Conservation (phyloP, 2,329 filamentous ascomycete genomes). For the Trichophaea hybrida region DNA sequence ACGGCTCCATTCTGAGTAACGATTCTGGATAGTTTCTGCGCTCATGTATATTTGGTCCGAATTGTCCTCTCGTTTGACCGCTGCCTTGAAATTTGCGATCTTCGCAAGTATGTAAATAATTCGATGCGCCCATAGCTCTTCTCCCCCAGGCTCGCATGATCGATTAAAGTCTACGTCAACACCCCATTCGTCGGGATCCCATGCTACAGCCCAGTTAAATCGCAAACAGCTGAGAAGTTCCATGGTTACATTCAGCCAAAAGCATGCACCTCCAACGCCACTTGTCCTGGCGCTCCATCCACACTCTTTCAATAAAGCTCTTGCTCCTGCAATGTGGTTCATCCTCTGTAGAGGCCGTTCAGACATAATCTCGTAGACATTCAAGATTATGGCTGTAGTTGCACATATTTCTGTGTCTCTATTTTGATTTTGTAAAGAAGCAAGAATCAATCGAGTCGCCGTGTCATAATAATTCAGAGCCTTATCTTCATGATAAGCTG, state of each 20-base stretch:
- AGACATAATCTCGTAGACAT: slow-evolving; percentile 88
- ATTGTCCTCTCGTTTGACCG: slow-evolving; percentile 25
- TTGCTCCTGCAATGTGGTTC: slow-evolving; percentile 75
- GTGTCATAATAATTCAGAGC: slow-evolving; percentile 73
- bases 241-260: slow-evolving; percentile 86
- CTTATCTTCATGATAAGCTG: slow-evolving; percentile 58
- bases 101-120: slow-evolving; percentile 83
- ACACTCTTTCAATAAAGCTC: slow-evolving; percentile 77
- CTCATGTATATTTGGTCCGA: slow-evolving; percentile 21
- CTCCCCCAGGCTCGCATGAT: slow-evolving; percentile 41
- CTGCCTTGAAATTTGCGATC: slow-evolving; percentile 69
- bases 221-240: slow-evolving; percentile 79
- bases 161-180: slow-evolving; percentile 60
- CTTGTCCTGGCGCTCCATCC: slow-evolving; percentile 68
- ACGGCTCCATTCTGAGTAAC: slow-evolving; percentile 61
- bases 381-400: slow-evolving; percentile 72
- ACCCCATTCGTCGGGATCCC: slow-evolving; percentile 84
- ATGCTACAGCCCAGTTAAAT: slow-evolving; percentile 73
- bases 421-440: slow-evolving; percentile 55
- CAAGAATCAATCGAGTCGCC: slow-evolving; percentile 63
- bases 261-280: slow-evolving; percentile 74
- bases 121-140: slow-evolving; percentile 76
- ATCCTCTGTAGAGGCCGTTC: slow-evolving; percentile 65
- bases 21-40: slow-evolving; percentile 36
- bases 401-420: slow-evolving; percentile 74